Evolutionary conservation across 139 green algal species (phyloP), one percentile per base, ranked within the genome.

Genomic region (Chlorella sp.): DNA sequence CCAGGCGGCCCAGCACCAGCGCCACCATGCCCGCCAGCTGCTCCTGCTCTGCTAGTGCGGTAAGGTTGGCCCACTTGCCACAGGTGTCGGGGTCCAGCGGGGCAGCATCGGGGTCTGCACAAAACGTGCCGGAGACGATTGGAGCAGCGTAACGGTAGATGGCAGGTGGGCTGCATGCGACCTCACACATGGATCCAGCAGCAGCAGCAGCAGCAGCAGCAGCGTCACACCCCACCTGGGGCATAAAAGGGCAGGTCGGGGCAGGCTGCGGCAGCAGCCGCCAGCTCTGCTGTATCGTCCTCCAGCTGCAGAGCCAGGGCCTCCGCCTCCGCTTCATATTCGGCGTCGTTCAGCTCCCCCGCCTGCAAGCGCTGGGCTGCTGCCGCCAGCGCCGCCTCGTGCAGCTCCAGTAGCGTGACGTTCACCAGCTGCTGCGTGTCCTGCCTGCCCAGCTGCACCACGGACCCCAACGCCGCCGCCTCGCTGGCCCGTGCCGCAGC

Each of bases 1-100:
- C 67, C 67, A 74, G 67, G 67, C 67, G 67, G 25, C 62, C 62
- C 62, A 68, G 62, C 62, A 68, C 26, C 62, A 68, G 25, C 62
- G 25, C 26, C 62, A 30, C 26, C 62, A 68, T 30, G 26, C 26
- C 25, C 6, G 62, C 23, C 25, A 68, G 26, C 62, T 34, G 62
- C 20, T 30, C 62, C 28, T 32, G 62, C 62, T 68, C 62, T 17
- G 62, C 62, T 34, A 32, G 26, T 32, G 62, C 62, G 11, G 62
- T 68, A 1, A 32, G 26, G 62, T 68, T 68, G 25, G 57, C 62
- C 62, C 62, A 68, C 62, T 68, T 30, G 28, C 17, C 23, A 25
- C 62, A 68, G 51, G 13, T 60, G 51, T 60, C 51, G 13, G 51
- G 11, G 51, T 21, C 51, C 51, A 60, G 51, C 2, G 51, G 51